Conservation (phyloP, 805 yeast species). For the Ogataea parapolymorpha region DNA sequence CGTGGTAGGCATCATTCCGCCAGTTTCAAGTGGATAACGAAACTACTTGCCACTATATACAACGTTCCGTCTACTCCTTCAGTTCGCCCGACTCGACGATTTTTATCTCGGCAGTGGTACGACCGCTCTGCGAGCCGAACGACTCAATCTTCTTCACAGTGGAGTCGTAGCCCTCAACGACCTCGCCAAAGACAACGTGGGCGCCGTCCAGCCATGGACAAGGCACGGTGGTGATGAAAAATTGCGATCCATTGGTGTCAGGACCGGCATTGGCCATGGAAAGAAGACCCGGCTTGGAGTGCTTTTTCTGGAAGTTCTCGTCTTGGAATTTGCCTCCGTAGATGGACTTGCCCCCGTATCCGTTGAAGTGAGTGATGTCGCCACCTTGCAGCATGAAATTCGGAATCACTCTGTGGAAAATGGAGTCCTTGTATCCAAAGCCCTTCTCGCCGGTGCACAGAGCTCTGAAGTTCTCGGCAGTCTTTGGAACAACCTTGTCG, state of each 20-base stretch:
- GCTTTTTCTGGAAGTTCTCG: conserved; percentile 72
- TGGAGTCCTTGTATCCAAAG: conserved; percentile 76
- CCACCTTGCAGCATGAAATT: conserved; percentile 96
- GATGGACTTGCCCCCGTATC: conserved; percentile 88
- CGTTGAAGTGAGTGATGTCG: conserved; percentile 79
- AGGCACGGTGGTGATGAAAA: conserved; percentile 88
- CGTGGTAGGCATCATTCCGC: conserved; percentile 30
- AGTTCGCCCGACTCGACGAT: conserved; percentile 59
- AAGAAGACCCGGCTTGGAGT: conserved; percentile 73
- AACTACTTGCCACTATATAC: background rate
- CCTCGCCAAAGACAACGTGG: conserved; percentile 95
- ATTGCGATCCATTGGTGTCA: conserved; percentile 97
- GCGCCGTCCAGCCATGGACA: conserved; percentile 90
- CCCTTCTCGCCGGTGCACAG: conserved; percentile 89
- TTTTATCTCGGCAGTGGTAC: conserved; percentile 45
- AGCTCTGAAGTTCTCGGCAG: conserved; percentile 95
- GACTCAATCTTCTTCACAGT: conserved; percentile 81
- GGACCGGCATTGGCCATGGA: conserved; percentile 99
- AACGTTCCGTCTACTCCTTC: conserved; percentile 18
- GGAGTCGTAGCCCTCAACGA: conserved; percentile 76
- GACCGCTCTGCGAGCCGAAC: conserved; percentile 49
- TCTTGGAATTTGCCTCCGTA: conserved; percentile 76
- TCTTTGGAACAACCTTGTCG: conserved; percentile 91
- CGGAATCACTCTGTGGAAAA: conserved; percentile 95
- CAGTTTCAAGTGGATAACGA: conserved; percentile 30